Percentiles rank a stretch among this genome's conserved stretches.
Conservation (phyloP, 139 green algal species). For the Eudorina sp. region DNA sequence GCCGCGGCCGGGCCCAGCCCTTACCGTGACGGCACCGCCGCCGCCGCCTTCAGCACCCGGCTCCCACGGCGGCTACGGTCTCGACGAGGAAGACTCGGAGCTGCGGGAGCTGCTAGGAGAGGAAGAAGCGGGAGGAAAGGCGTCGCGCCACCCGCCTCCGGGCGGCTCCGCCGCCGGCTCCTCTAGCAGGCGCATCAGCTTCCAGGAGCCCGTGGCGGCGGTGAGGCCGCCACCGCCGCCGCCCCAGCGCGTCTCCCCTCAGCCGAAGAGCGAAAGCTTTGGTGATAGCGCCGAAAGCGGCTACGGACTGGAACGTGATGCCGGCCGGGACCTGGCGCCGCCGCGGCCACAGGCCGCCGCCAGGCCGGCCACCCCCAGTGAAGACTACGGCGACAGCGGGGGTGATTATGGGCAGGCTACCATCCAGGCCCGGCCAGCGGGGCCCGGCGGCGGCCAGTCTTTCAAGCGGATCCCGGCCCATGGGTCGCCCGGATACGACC, state of each 20-base stretch:
- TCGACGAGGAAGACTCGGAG: constrained; percentile 25
- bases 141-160: too few species aligned
- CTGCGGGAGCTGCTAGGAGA: constrained; percentile 31
- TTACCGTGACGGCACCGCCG: not conserved
- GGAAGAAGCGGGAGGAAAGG: not conserved
- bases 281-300: not conserved
- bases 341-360: not conserved
- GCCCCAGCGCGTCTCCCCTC: not conserved
- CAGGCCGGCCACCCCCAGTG: not conserved
- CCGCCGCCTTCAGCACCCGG: not conserved
- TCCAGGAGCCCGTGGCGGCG: constrained; percentile 6
- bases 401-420: not conserved
- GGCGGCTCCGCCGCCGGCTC: not conserved
- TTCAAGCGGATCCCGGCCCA: not conserved
- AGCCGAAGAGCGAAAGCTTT: not conserved
- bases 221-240: not conserved
- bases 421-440: not conserved
- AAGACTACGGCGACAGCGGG: constrained; percentile 8
- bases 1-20: not conserved
- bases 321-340: not conserved
- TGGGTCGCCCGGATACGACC: not conserved
- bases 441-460: not conserved
- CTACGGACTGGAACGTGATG: constrained; percentile 7
- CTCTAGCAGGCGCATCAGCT: constrained; percentile 4
- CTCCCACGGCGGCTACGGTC: not conserved